Evolutionary conservation across 805 yeast species (phyloP).

Genomic region (Vanderwaltozyma verrucispora): DNA sequence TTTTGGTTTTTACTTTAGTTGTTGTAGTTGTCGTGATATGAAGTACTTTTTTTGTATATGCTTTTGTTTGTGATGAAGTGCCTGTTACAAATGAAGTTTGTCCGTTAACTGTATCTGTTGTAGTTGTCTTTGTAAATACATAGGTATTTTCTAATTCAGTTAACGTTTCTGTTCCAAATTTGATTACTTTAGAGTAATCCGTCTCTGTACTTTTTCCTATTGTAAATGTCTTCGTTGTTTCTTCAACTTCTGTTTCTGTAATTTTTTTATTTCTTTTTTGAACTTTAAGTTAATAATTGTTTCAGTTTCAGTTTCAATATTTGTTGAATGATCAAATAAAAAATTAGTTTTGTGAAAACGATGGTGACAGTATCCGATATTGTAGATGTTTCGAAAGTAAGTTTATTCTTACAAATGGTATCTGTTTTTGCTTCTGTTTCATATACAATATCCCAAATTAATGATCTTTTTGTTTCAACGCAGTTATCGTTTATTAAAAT

Average conservation of each 20-base stretch:
- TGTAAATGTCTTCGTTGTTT: not conserved
- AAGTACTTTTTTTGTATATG: not conserved
- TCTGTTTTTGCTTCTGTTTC: not conserved
- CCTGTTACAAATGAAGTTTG: not conserved
- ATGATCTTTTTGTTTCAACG: not conserved
- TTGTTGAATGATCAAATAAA: not conserved
- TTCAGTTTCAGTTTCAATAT: not conserved
- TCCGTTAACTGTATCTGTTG: not conserved
- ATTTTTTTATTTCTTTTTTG: not conserved
- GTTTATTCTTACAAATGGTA: not conserved
- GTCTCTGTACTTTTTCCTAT: conserved; percentile 1
- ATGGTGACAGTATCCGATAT: not conserved
- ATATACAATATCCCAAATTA: not conserved
- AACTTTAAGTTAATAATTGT: not conserved
- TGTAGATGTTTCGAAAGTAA: not conserved
- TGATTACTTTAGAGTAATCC: not conserved
- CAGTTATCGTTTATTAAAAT: not conserved
- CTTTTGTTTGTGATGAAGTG: not conserved
- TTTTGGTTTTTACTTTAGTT: not conserved
- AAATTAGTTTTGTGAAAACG: not conserved
- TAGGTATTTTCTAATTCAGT: not conserved
- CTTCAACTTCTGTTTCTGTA: conserved; percentile 1
- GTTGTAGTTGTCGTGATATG: not conserved
- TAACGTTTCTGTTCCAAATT: not conserved
- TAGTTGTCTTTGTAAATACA: not conserved